These are phyloP conservation scores for Nannizziopsis barbatae DNA, from an alignment of 2,329 filamentous ascomycete species.

Conservation along the genomic window DNA sequence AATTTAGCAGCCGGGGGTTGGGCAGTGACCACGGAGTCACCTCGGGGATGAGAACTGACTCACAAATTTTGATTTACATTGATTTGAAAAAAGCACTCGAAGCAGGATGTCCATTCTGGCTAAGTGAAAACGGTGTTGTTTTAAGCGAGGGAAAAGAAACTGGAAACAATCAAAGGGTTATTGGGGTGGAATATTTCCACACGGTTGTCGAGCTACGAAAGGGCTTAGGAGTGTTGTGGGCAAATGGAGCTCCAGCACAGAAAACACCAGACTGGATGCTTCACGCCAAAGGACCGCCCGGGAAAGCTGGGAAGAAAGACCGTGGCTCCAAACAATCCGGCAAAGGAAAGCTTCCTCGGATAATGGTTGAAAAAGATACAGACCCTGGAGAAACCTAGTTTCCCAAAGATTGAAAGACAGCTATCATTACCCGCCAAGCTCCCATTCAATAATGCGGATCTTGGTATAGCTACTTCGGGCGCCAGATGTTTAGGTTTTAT, in stretches of 20 bases:
- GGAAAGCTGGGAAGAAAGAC: conserved; percentile 20
- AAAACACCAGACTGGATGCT: conserved; percentile 37
- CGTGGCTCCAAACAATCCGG: background rate
- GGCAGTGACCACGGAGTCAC: conserved; percentile 42
- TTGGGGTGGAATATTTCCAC: conserved; percentile 58
- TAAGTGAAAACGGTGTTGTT: conserved; percentile 67
- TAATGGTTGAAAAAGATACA: conserved; percentile 10
- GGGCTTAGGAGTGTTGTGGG: conserved; percentile 59
- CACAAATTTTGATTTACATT: conserved; percentile 67
- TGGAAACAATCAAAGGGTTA: conserved; percentile 43
- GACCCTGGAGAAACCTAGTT: conserved; percentile 2
- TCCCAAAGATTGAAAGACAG: background rate
- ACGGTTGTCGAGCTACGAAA: conserved; percentile 62
- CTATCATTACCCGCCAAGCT: background rate
- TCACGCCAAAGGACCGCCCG: conserved; percentile 28
- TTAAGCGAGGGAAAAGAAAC: conserved; percentile 45
- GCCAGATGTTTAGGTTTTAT: too few relatives aligned
- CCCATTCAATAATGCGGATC: too few relatives aligned
- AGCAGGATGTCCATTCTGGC: conserved; percentile 59
- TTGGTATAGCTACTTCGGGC: too few relatives aligned
- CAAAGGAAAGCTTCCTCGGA: background rate
- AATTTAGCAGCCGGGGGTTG: background rate
- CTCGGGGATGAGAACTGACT: conserved; percentile 68
- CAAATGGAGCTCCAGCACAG: conserved; percentile 43
- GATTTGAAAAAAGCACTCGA: conserved; percentile 57